Base-by-base conservation (phyloP, 768 basidiomycete species). In the Daedaleopsis sinensis region DNA sequence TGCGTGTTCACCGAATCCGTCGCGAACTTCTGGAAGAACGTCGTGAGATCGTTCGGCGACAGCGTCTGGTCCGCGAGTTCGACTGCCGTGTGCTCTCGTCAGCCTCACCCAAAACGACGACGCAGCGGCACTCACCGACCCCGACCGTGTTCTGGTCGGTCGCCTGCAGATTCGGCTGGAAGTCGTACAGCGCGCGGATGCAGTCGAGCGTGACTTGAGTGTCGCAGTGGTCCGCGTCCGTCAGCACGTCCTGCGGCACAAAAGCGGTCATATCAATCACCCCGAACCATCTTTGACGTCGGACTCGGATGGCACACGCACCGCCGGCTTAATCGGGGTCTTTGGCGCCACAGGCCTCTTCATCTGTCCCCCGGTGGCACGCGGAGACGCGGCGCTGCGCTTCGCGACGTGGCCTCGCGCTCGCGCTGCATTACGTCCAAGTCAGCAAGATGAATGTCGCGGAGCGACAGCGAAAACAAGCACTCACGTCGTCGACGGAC, bases 401-500 rank as follows among this genome's bases (percentile, higher is more conserved):
- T 55, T 55, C 62, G 16, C 64, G 61, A 6, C 65, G 58, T 85
- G 5, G 78, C 79, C 58, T 80, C 81, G 48, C 88, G 77, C 71
- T 89, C 88, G 57, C 83, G 80, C 79, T 80, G 24, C 62, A 39
- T 12, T 6, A 35, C 10, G 10, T 5, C 46, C 38, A 27, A 15
- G 16, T 24, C 44, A 51, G 15, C 8, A 38, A 38, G 37, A n/a
- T n/a, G n/a, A n/a, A n/a, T n/a, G n/a, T n/a, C n/a, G n/a, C n/a
- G n/a, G n/a, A n/a, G n/a, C n/a, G n/a, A n/a, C n/a, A n/a, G n/a
- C n/a, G n/a, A n/a, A n/a, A n/a, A n/a, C n/a, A 18, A 18, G 24
- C 23, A 72, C 71, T 67, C 59, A 72, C 71, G 44, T 92, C 91
- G 65, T 93, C 91, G 9, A 85, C 85, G 38, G 82, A 83, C 69